Evolutionary conservation across 2,329 filamentous ascomycete genomes (phyloP), one percentile per base, ranked within the genome.

Genomic region (Orbilia javanica): DNA sequence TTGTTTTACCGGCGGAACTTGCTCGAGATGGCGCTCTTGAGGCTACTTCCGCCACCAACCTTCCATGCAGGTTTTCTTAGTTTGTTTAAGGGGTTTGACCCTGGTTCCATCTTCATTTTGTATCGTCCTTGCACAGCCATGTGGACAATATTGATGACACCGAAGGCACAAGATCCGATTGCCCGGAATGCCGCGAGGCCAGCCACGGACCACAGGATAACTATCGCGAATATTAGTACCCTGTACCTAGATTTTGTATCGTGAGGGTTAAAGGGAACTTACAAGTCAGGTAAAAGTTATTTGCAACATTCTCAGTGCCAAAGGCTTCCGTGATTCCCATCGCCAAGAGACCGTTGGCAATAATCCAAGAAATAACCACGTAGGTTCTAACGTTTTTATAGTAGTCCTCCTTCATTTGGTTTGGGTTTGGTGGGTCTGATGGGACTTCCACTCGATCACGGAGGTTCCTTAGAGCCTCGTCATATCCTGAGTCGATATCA

Each of bases 311-410:
- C 57, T 87, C 89, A 77, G 88, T 87, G 53, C 89, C 89, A 85
- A 97, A 99, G 2, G 92, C 90, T 85, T 99, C 96, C 4, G 89
- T 92, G 13, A 98, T 91, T 1, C 92, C 89, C 96, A 99, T 99
- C 83, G 93, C 95, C 42, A 99, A 90, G 76, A 97, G 90, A 2
- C 92, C 93, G 84, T 99, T 99, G 82, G 90, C 90, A 39, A 96
- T 88, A 88, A 99, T 93, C 96, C 96, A 99, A 55, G 91, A 88
- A 50, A 97, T 90, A 11, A 99, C 96, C 91, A 99, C 96, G 89
- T 99, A 99, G 0, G 96, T 99, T 68, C 96, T 90, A 65, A 99
- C 96, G 46, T 92, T 93, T 84, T 94, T 93, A 88, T 99, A 99
- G 88, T 99, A 99, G 85, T 99, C 96, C 84, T 99, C 96, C 84